Evolutionary conservation across 495 filamentous ascomycete genomes (phyloP).

Genomic region (Talaromyces proteolyticus): DNA sequence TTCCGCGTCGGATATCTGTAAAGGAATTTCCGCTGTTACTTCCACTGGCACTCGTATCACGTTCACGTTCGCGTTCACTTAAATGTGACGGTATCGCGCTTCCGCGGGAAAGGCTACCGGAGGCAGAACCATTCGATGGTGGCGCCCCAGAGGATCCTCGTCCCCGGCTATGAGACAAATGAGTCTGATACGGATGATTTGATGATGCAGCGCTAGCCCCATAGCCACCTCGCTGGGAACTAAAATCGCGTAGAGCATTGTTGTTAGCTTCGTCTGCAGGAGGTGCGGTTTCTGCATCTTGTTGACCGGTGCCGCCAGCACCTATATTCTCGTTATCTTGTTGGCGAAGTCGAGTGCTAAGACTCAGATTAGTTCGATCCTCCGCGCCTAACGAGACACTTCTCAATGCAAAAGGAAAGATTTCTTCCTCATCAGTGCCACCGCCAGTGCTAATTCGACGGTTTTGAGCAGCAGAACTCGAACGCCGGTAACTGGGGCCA

Average conservation of each 20-base stretch:
- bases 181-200: slow-evolving; percentile 32
- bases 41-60: slow-evolving; percentile 48
- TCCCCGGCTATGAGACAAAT: slow-evolving; percentile 32
- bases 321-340: slow-evolving; percentile 26
- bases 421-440: slow-evolving; percentile 54
- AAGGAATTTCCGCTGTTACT: slow-evolving; percentile 40
- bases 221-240: slow-evolving; percentile 26
- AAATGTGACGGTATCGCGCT: slow-evolving; percentile 26
- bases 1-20: slow-evolving; percentile 28
- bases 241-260: slow-evolving; percentile 32
- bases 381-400: slow-evolving; percentile 73
- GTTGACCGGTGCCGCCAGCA: slow-evolving; percentile 18
- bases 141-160: slow-evolving; percentile 34
- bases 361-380: slow-evolving; percentile 52
- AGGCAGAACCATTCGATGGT: slow-evolving; percentile 38
- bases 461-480: slow-evolving; percentile 75
- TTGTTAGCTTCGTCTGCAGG: slow-evolving; percentile 30
- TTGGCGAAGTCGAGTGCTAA: slow-evolving; percentile 50
- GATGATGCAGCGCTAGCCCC: slow-evolving; percentile 34
- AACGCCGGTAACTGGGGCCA: slow-evolving; percentile 55
- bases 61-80: slow-evolving; percentile 30
- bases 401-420: slow-evolving; percentile 59
- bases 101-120: slow-evolving; percentile 36
- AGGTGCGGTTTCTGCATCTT: slow-evolving; percentile 19
- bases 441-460: slow-evolving; percentile 42